Percentiles rank a stretch among this genome's conserved stretches.
Evolutionary conservation across 2,329 filamentous ascomycete genomes (phyloP).

Genomic region (Leptographium flavum): DNA sequence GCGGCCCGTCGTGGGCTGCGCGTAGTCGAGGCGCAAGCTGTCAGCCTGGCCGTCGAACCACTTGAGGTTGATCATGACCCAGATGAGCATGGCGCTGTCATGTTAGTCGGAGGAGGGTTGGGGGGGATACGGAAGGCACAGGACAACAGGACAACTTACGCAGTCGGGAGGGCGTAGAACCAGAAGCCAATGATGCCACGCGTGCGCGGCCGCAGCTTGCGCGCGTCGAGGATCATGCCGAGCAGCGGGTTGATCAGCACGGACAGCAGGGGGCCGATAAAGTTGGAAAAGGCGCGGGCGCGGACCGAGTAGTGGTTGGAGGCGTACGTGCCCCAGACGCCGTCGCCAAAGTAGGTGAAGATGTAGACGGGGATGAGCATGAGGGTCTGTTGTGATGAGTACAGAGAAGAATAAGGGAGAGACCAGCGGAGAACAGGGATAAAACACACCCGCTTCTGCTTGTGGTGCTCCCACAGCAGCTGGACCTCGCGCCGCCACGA

Average conservation of each 20-base stretch:
- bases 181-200: not conserved
- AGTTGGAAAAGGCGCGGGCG: not conserved
- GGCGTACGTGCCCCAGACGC: conserved; percentile 1
- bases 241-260: not conserved
- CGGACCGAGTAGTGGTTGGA: not conserved
- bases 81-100: not conserved
- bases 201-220: not conserved
- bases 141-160: not conserved
- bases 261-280: not conserved
- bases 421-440: not conserved
- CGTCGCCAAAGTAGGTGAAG: conserved; percentile 2
- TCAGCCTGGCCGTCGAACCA: not conserved
- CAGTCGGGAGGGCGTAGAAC: not conserved
- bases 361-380: conserved; percentile 2
- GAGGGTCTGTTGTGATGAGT: not conserved
- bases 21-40: not conserved
- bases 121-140: not conserved
- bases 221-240: not conserved
- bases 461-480: not conserved
- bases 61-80: conserved; percentile 1
- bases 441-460: not conserved
- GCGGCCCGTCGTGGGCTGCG: not conserved
- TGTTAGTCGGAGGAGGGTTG: not conserved
- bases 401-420: not conserved
- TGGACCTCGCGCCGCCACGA: not conserved